Base-by-base conservation (phyloP, 2,329 filamentous ascomycete genomes). In the Trichophyton mentagrophytes region DNA sequence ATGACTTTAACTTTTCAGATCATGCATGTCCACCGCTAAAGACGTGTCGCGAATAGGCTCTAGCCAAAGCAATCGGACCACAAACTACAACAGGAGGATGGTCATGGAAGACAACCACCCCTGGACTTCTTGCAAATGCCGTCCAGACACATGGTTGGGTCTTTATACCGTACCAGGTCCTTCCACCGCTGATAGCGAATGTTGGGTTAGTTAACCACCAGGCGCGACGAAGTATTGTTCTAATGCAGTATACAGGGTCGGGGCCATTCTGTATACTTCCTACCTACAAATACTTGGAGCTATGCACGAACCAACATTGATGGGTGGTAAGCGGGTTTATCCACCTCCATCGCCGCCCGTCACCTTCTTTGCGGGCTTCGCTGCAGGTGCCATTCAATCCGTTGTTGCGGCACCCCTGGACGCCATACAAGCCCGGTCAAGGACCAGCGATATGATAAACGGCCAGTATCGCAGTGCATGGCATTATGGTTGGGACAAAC, bases 181-280 rank as follows among this genome's bases (percentile, higher is more conserved):
- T 86, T 44, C 84, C 84, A 58, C 84, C 84, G 33, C 69, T 86
- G 55, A 71, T 85, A 58, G 84, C 83, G 22, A 86, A 86, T 67
- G 80, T 83, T 22, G 79, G 77, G 78, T 81, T 70, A 64, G 73
- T 65, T 44, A 22, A 30, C 20, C 33, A 25, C 5, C 46, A 3
- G 8, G 6, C 4, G 44, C 11, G 25, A 46, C 5, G 42, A 27
- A 44, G 11, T n/a, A 30, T 58, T 57, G 15, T 33, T 36, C 40
- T 25, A 49, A 60, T 61, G 33, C n/a, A n/a, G 7, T 46, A 59
- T 51, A 44, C 7, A 81, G 79, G 46, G 79, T 86, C 60, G 83
- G 83, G 15, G 82, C 83, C 44, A 77, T 85, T 5, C 73, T 86
- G 11, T 86, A 86, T 66, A 85, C 83, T 1, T 79, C 78, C 15